phyloP scores from a whole-genome alignment of 192 early-diverging fungal genomes.

The Gaertneriomyces semiglobifer region DNA sequence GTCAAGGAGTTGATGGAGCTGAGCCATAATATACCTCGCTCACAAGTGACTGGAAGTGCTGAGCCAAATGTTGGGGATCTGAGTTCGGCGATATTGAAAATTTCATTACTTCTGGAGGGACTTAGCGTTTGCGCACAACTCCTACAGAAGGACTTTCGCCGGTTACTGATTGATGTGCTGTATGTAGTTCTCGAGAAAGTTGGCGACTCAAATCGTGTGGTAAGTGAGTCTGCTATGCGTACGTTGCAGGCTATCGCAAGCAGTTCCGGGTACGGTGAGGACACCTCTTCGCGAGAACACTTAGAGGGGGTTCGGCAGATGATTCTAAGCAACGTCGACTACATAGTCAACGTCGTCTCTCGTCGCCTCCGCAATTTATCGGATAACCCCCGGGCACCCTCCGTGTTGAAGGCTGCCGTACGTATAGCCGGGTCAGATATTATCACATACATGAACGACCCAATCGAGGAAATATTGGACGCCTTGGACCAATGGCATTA shows the following conservation, averaged over 20 bases:
- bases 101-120: constrained; percentile 30
- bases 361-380: constrained; percentile 29
- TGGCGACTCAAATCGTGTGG: constrained; percentile 30
- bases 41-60: not conserved
- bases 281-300: not conserved
- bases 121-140: constrained; percentile 10
- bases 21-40: not conserved
- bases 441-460: constrained; percentile 35
- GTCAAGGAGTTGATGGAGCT: not conserved
- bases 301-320: constrained; percentile 3
- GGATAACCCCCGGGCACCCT: constrained; percentile 29
- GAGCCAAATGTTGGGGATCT: constrained; percentile 12
- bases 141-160: constrained; percentile 20
- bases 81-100: constrained; percentile 30
- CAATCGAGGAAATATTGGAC: constrained; percentile 40
- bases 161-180: constrained; percentile 34
- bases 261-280: constrained; percentile 9
- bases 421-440: constrained; percentile 24
- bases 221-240: constrained; percentile 23
- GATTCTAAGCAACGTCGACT: constrained; percentile 38
- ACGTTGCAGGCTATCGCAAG: constrained; percentile 1
- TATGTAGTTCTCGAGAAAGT: constrained; percentile 38
- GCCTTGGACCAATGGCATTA: constrained; percentile 32
- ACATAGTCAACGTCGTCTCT: constrained; percentile 37
- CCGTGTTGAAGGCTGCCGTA: constrained; percentile 31